phyloP scores from a whole-genome alignment of 331 rosid species.

The Quercus tomentella region DNA sequence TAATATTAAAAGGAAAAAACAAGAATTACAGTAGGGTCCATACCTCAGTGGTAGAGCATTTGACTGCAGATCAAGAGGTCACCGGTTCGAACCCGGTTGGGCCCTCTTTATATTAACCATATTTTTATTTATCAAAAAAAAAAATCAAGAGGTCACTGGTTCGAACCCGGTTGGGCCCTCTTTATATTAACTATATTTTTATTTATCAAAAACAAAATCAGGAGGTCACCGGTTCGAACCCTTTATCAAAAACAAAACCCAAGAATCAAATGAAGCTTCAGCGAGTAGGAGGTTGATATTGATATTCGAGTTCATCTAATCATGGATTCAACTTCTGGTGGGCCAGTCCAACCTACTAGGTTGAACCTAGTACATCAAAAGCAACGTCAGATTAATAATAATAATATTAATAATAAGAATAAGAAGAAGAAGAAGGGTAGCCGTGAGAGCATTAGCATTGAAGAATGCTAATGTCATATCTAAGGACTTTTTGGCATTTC shows the following conservation, averaged over 20 bases:
- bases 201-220: too few species aligned
- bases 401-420: conserved; percentile 6
- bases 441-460: too few species aligned
- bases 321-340: not conserved
- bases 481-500: too few species aligned
- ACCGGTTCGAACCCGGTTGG: conserved; percentile 94
- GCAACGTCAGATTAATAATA: not conserved
- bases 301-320: not conserved
- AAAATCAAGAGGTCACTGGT: conserved; percentile 81
- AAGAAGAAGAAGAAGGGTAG: too few species aligned
- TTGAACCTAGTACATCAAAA: not conserved
- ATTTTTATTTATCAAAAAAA: too few species aligned
- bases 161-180: conserved; percentile 95
- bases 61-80: conserved; percentile 95
- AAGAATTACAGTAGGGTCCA: conserved; percentile 32
- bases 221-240: conserved; percentile 93
- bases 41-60: conserved; percentile 92
- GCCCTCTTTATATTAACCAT: conserved; percentile 32
- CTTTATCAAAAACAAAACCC: not conserved
- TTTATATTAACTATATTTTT: too few species aligned
- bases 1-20: too few species aligned
- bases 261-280: not conserved
- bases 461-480: too few species aligned
- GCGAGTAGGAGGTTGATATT: not conserved
- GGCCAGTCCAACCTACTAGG: conserved; percentile 4